Conservation (phyloP, 345 rosid species). For the Eucalyptus erythrocorys region DNA sequence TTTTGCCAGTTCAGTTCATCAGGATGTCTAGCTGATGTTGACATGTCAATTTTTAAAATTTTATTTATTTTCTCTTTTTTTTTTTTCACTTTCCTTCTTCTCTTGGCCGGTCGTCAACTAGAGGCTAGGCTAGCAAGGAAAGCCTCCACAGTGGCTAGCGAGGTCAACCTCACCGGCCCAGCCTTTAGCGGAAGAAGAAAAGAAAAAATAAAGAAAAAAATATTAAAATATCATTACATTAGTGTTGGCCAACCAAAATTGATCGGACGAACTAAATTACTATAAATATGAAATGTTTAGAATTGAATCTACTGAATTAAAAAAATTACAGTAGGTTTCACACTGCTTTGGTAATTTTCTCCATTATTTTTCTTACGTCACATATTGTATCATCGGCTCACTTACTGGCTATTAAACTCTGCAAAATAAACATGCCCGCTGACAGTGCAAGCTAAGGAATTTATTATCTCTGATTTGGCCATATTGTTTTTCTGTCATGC, state of each 20-base stretch:
- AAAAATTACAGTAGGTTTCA: too few relatives aligned
- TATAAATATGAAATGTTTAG: accelerated
- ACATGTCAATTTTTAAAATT: too few relatives aligned
- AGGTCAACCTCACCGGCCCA: accelerated
- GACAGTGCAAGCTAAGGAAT: background rate
- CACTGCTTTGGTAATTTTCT: too few relatives aligned
- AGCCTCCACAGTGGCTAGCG: accelerated
- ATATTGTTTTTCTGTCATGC: background rate
- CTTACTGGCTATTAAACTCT: background rate
- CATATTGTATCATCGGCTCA: accelerated
- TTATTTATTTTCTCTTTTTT: too few relatives aligned
- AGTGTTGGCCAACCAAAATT: accelerated
- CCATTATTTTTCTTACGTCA: background rate
- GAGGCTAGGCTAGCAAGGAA: too few relatives aligned
- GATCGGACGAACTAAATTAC: accelerated
- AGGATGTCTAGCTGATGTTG: accelerated
- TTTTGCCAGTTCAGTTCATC: accelerated
- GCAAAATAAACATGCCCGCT: background rate
- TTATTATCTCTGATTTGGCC: background rate
- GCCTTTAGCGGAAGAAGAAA: accelerated
- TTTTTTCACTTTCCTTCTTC: too few relatives aligned
- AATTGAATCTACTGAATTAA: accelerated
- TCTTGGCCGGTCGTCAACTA: accelerated
- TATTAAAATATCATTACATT: too few relatives aligned
- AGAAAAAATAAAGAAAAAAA: accelerated